A percentile compares a stretch with the other conserved stretches of the same genome.
These are phyloP conservation scores for Dactylellina parvicollis DNA, from an alignment of 2,329 filamentous ascomycete genomes.

Conservation along the genomic window DNA sequence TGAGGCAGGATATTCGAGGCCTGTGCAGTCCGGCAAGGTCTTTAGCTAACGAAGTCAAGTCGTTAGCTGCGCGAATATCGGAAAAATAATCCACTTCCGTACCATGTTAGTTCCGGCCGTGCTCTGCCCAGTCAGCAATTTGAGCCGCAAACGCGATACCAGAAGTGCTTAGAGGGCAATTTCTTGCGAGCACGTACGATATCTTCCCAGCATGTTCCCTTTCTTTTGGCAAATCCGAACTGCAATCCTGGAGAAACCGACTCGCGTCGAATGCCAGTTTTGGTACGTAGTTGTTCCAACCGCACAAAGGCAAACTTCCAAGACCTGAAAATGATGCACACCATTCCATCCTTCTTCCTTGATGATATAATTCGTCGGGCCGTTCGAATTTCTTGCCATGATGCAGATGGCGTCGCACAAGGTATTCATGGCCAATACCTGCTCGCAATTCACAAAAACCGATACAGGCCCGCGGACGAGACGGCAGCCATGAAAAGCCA, in stretches of 20 bases:
- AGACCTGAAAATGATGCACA: neutral
- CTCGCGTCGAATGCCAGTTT: neutral
- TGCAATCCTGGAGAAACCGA: neutral
- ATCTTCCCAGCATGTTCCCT: conserved; percentile 12
- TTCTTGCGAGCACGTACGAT: conserved; percentile 3
- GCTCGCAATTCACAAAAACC: neutral
- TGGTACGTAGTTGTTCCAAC: neutral
- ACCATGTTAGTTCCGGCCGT: conserved; percentile 9
- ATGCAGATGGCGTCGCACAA: conserved; percentile 10
- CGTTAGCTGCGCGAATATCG: conserved; percentile 3
- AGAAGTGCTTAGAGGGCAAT: conserved; percentile 11
- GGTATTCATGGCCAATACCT: conserved; percentile 9
- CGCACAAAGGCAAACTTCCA: conserved; percentile 2
- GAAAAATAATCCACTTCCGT: conserved; percentile 12
- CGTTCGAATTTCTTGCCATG: neutral
- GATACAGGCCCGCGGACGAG: conserved; percentile 14
- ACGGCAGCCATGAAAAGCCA: conserved; percentile 14
- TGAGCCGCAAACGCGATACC: neutral
- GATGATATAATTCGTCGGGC: conserved; percentile 2
- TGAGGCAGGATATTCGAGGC: neutral
- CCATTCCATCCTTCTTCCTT: conserved; percentile 5
- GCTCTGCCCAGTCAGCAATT: conserved; percentile 17
- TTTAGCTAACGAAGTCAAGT: no score
- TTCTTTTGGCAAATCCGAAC: neutral
- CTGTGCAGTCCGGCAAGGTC: neutral